These are phyloP conservation scores for Brassica rapa DNA, from an alignment of 345 rosid genomes.

Conservation along the genomic window DNA sequence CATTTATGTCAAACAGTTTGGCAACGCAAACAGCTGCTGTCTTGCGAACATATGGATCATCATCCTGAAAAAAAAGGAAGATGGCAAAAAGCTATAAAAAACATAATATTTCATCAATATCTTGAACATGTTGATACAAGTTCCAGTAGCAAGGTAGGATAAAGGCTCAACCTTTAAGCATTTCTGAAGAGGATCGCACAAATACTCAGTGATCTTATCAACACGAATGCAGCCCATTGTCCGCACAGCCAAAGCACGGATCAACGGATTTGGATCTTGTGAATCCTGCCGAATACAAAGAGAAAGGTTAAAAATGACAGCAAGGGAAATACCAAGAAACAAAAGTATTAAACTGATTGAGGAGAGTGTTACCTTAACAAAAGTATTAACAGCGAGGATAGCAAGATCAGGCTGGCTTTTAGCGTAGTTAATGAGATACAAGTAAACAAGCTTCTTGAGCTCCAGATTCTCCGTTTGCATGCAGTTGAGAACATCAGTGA, in stretches of 20 bases:
- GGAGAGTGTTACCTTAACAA: conserved; percentile 69
- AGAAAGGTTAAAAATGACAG: neutral
- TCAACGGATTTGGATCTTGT: conserved; percentile 95
- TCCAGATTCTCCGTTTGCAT: neutral
- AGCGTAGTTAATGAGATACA: neutral
- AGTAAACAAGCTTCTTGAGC: neutral
- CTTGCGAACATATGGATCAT: conserved; percentile 97
- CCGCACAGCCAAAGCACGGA: conserved; percentile 95
- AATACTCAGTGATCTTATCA: conserved; percentile 91
- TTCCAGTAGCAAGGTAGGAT: conserved; percentile 7
- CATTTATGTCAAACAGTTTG: conserved; percentile 92
- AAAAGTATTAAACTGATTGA: neutral
- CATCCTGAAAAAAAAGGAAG: conserved; percentile 59
- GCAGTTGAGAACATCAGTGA: conserved; percentile 43
- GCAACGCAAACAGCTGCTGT: conserved; percentile 99
- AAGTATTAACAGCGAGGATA: conserved; percentile 93
- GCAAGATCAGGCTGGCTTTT: conserved; percentile 91
- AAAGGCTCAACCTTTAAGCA: conserved; percentile 73
- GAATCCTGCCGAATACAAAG: conserved; percentile 65
- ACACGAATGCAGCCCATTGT: conserved; percentile 99
- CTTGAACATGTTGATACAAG: neutral
- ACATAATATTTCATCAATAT: neutral
- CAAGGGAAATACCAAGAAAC: neutral
- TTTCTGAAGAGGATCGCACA: conserved; percentile 97
- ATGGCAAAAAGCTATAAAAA: conserved; percentile 1